Percentiles rank a stretch among this genome's conserved stretches.
Evolutionary conservation across 2,329 filamentous ascomycete genomes (phyloP).

Genomic region (Pyricularia sp.): DNA sequence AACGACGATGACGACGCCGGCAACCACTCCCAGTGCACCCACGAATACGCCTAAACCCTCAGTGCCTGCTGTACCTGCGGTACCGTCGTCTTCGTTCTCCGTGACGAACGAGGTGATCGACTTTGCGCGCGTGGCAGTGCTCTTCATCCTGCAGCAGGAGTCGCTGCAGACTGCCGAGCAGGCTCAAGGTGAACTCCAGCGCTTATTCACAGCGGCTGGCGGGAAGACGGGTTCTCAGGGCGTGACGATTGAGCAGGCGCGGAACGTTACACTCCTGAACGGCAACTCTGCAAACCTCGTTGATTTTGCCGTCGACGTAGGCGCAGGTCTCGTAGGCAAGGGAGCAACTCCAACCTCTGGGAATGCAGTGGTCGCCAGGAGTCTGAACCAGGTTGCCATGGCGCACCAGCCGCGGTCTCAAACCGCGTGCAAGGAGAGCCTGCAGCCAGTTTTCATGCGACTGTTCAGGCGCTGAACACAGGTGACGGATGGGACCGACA

Average conservation of each 20-base stretch:
- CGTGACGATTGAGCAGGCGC: constrained; percentile 19
- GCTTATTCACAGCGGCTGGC: constrained; percentile 33
- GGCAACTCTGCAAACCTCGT: constrained; percentile 38
- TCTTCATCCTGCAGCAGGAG: constrained; percentile 48
- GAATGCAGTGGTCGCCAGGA: background rate
- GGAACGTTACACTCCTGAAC: constrained; percentile 21
- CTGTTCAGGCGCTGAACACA: background rate
- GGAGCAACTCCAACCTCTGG: background rate
- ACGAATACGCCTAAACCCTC: constrained; percentile 8
- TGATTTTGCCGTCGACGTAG: constrained; percentile 26
- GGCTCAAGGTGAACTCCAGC: constrained; percentile 41
- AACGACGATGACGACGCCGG: constrained; percentile 12
- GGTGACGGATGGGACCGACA: background rate
- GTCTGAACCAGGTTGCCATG: background rate
- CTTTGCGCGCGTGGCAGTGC: constrained; percentile 48
- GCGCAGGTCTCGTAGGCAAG: constrained; percentile 1
- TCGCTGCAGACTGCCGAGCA: constrained; percentile 34
- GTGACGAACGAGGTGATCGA: constrained; percentile 45
- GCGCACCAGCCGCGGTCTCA: background rate
- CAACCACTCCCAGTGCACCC: constrained; percentile 13
- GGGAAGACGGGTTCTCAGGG: background rate
- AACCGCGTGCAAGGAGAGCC: background rate
- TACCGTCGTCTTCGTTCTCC: constrained; percentile 31
- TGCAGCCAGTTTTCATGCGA: background rate
- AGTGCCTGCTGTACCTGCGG: constrained; percentile 14